Percentiles rank a stretch among this genome's conserved stretches.
Conservation (phyloP, 2,329 filamentous ascomycete genomes). For the Alternaria metachromatica region DNA sequence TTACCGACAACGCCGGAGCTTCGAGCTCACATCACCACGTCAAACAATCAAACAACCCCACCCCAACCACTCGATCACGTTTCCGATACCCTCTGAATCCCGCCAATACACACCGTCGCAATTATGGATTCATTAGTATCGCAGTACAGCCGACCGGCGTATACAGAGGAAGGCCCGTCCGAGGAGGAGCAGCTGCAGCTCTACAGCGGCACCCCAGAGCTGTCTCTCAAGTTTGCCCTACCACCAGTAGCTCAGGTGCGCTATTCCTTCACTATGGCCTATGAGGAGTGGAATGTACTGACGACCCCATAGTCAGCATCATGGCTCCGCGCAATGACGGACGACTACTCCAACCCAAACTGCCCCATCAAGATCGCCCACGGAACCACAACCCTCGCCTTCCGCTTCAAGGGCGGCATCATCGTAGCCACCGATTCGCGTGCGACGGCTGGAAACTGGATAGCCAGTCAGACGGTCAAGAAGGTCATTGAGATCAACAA, state of each 20-base stretch:
- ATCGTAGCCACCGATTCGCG: slow-evolving; percentile 98
- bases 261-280: not conserved
- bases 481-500: slow-evolving; percentile 99
- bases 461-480: slow-evolving; percentile 99
- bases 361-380: slow-evolving; percentile 99
- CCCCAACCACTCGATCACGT: slow-evolving; percentile 15
- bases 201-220: slow-evolving; percentile 70
- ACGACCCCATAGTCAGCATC: slow-evolving; percentile 73
- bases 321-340: slow-evolving; percentile 95
- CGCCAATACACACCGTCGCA: slow-evolving; percentile 15
- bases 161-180: slow-evolving; percentile 73
- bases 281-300: not conserved
- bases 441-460: slow-evolving; percentile 98
- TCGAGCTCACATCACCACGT: slow-evolving; percentile 25
- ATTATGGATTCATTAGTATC: slow-evolving; percentile 91
- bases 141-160: slow-evolving; percentile 82
- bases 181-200: slow-evolving; percentile 78
- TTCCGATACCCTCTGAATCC: slow-evolving; percentile 3
- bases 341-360: slow-evolving; percentile 94
- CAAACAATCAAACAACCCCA: slow-evolving; percentile 23
- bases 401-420: slow-evolving; percentile 97
- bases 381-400: slow-evolving; percentile 96
- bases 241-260: slow-evolving; percentile 86
- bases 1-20: slow-evolving; percentile 18
- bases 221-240: slow-evolving; percentile 93